Evolutionary conservation across 768 basidiomycete species (phyloP).

Genomic region (Scleroderma bovista): DNA sequence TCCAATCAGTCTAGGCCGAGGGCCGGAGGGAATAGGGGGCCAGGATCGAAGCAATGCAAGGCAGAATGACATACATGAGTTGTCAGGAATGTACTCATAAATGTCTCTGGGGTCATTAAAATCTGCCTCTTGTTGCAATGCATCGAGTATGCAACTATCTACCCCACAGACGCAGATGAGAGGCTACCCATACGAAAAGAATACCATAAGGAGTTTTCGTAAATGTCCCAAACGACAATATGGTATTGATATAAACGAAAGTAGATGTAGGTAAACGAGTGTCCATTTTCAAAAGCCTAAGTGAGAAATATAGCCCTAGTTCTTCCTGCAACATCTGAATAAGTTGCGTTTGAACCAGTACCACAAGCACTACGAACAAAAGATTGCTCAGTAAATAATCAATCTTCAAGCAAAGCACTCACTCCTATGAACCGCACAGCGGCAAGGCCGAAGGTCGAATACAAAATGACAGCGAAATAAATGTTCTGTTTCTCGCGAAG

Average conservation of each 20-base stretch:
- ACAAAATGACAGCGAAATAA: constrained; percentile 77
- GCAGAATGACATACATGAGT: constrained; percentile 30
- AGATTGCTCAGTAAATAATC: constrained; percentile 1
- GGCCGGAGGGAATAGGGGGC: neutral
- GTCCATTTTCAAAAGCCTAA: constrained; percentile 18
- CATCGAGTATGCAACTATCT: constrained; percentile 19
- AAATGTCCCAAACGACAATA: constrained; percentile 19
- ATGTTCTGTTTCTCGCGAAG: constrained; percentile 46
- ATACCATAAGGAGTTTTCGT: constrained; percentile 16
- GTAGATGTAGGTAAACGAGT: constrained; percentile 27
- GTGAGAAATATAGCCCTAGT: constrained; percentile 33
- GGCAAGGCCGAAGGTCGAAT: constrained; percentile 71
- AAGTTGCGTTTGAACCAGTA: constrained; percentile 83
- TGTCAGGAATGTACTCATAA: constrained; percentile 57
- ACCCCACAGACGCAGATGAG: constrained; percentile 20
- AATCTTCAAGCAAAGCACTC: constrained; percentile 26
- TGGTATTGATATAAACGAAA: constrained; percentile 20
- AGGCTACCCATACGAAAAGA: constrained; percentile 12
- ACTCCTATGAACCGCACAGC: constrained; percentile 73
- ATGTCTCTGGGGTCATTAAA: constrained; percentile 7
- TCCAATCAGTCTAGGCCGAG: constrained; percentile 10
- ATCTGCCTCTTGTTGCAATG: constrained; percentile 9
- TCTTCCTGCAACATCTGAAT: constrained; percentile 75
- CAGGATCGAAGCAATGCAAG: neutral
- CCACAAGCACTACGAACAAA: constrained; percentile 57